Base-by-base conservation (phyloP, 768 basidiomycete genomes). In the Amanita rimosa region DNA sequence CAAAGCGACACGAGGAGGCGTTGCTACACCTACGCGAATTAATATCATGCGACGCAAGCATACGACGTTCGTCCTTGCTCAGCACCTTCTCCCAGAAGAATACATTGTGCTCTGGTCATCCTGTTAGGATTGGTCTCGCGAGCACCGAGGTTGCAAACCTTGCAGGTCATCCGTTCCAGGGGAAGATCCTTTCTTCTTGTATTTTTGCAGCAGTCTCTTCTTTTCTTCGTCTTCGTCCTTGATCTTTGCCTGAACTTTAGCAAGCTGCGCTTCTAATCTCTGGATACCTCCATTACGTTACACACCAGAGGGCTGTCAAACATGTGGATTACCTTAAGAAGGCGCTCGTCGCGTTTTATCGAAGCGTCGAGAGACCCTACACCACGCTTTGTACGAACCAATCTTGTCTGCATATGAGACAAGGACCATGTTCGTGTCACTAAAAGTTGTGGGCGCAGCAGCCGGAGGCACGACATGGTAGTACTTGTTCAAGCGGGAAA, bases 21-120 rank as follows among this genome's bases (percentile, higher is more conserved):
- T 11, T 16, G 33, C 19, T 31, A 10, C 21, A 53, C 64, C 31
- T 55, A 66, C 66, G 48, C 37, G 63, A 58, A 52, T 50, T 53
- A 44, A 67, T 65, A 6, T 58, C 59, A 51, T 60, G 47, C 33
- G 46, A 49, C 1, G 53, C 57, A 6, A 67, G 54, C 49, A 54
- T 50, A 10, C 50, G 49, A 40, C 60, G 63, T 52, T 64, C 65
- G n/a, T 61, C 53, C 36, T 54, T 41, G 21, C 53, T 57, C 24
- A 67, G 53, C 3, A 64, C 54, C 22, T 58, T 55, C 21, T 59
- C 57, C 59, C 64, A 67, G 40, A 67, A 60, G 27, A 57, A 58
- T 7, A 31, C 44, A 31, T 55, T 50, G 43, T 54, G 55, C 9
- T 45, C 58, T 58, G 45, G 22, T 37, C 22, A 22, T 51, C n/a